Conservation (phyloP, 129 eudicot species). For the Arctium minus region DNA sequence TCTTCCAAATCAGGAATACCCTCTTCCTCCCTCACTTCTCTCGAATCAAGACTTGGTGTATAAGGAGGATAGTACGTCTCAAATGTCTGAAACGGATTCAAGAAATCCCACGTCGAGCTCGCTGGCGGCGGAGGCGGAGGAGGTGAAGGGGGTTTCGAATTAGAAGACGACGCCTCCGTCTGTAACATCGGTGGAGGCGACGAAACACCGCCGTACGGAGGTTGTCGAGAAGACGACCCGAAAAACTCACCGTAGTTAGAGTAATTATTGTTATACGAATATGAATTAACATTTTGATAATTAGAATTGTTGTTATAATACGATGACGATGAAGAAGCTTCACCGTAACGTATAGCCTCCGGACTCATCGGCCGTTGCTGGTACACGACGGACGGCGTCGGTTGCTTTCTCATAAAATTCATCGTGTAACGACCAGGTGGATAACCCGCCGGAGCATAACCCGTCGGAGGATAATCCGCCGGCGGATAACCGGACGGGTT, state of each 20-base stretch:
- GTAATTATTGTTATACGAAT: slow-evolving; percentile 20
- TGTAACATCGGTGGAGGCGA: slow-evolving; percentile 25
- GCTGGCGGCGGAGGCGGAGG: slow-evolving; percentile 85
- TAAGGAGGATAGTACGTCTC: slow-evolving; percentile 68
- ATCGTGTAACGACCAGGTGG: slow-evolving; percentile 41
- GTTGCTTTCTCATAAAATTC: slow-evolving; percentile 66
- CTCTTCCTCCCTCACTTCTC: slow-evolving; percentile 94
- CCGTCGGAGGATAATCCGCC: not conserved
- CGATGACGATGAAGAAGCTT: slow-evolving; percentile 50
- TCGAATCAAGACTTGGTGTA: slow-evolving; percentile 76
- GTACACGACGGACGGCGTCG: slow-evolving; percentile 70
- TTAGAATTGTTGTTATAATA: slow-evolving; percentile 31
- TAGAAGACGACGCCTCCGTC: slow-evolving; percentile 35
- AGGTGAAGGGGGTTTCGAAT: slow-evolving; percentile 40
- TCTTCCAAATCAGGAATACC: slow-evolving; percentile 99
- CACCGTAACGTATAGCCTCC: slow-evolving; percentile 53
- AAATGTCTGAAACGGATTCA: slow-evolving; percentile 66
- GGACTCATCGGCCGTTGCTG: slow-evolving; percentile 66
- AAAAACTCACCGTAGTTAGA: slow-evolving; percentile 47
- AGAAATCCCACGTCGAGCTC: slow-evolving; percentile 71
- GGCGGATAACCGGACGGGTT: slow-evolving; percentile 12
- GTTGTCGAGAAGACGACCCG: slow-evolving; percentile 23
- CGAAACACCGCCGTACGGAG: slow-evolving; percentile 22
- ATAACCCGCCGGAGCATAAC: slow-evolving; percentile 13
- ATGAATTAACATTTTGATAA: slow-evolving; percentile 23